A percentile compares a stretch with the other conserved stretches of the same genome.
Evolutionary conservation across 257 asterid genomes (phyloP).

Genomic region (Penstemon eatonii): DNA sequence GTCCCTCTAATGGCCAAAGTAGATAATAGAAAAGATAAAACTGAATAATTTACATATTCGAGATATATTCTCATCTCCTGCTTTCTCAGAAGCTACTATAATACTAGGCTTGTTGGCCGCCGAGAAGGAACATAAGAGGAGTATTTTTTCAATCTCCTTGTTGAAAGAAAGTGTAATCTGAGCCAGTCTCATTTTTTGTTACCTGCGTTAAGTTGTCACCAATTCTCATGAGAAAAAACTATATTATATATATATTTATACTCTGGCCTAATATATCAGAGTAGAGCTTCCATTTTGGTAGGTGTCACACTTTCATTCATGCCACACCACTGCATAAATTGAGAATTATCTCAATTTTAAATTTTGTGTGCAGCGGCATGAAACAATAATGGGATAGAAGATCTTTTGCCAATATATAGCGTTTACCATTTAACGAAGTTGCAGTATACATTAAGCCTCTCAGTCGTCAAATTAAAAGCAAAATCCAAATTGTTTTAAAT

Average conservation of each 20-base stretch:
- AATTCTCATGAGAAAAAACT: slow-evolving; percentile 1
- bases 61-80: slow-evolving; percentile 27
- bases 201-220: slow-evolving; percentile 50
- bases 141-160: slow-evolving; percentile 54
- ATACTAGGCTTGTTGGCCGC: slow-evolving; percentile 1
- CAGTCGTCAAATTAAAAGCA: no score
- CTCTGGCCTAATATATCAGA: background rate
- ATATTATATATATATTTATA: background rate
- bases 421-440: no score
- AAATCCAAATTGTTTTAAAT: no score
- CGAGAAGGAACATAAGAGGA: slow-evolving; percentile 24
- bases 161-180: slow-evolving; percentile 71
- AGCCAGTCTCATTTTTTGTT: slow-evolving; percentile 64
- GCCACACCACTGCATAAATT: background rate
- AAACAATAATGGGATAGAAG: background rate
- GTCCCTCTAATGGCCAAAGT: slow-evolving; percentile 17
- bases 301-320: background rate
- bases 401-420: no score
- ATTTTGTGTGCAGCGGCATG: background rate
- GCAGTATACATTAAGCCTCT: no score
- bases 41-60: slow-evolving; percentile 34
- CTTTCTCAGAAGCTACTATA: slow-evolving; percentile 22
- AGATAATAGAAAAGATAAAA: slow-evolving; percentile 7
- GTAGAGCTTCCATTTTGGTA: background rate
- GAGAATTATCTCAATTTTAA: background rate